Evolutionary conservation across 305 asterid species (phyloP), one percentile per base, ranked within the genome.

Genomic region (Plantago coronopus): DNA sequence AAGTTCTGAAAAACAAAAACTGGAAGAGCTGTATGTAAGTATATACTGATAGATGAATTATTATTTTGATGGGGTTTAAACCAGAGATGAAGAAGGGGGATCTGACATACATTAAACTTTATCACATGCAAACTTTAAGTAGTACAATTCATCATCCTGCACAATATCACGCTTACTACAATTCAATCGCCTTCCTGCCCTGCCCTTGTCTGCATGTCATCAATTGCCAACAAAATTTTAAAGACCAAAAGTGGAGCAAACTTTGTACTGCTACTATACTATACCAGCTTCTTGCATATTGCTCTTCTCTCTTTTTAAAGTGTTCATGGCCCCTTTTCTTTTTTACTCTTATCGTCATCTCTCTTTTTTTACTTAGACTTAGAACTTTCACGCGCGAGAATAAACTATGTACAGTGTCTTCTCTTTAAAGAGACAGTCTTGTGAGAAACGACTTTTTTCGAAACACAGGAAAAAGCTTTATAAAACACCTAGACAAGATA

Each of bases 261-360:
- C 57, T 19, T 37, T 17, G 49, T 40, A 37, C 23, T 57, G 45
- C 60, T 67, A 67, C 62, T 71, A 17, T 20, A 38, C 43, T 57
- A 63, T n/a, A n/a, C n/a, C n/a, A n/a, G n/a, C n/a, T n/a, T n/a
- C n/a, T n/a, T n/a, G n/a, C n/a, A n/a, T n/a, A n/a, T n/a, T n/a
- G n/a, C n/a, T n/a, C n/a, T n/a, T n/a, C n/a, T n/a, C n/a, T n/a
- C n/a, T n/a, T n/a, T n/a, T n/a, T n/a, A n/a, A n/a, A n/a, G n/a
- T n/a, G n/a, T n/a, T n/a, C 59, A 69, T 69, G 78, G 72, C 57
- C 82, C 76, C 73, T 66, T 55, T 40, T 48, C 46, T 46, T 47
- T n/a, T 43, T 27, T 44, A 17, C n/a, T n/a, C n/a, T n/a, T n/a
- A n/a, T n/a, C n/a, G n/a, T n/a, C n/a, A n/a, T n/a, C n/a, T n/a